Base-by-base conservation (phyloP, 805 yeast species). In the Nadsonia fulvescens region DNA sequence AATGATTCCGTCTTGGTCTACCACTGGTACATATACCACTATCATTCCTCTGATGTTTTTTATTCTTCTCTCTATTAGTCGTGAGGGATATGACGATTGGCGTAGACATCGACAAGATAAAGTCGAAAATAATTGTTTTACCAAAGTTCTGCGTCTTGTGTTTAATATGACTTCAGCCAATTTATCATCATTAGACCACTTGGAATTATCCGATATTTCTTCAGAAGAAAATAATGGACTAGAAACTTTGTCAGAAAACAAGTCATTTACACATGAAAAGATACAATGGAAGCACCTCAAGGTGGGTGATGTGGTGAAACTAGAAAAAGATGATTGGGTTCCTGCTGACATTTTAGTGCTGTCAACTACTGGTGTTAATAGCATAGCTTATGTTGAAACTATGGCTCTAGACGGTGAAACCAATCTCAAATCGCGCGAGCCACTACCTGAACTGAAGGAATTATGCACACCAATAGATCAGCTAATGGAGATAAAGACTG, bases 351-450 rank as follows among this genome's bases (percentile, higher is more conserved):
- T 89, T 3, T 45, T 89, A 2, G 39, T 89, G 3, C 43, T 89
- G 21, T 63, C 83, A 1, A 67, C 81, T 3, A 63, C 63, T 26
- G 70, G 70, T 4, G 47, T 49, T 19, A 66, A 69, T 19, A 63
- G 62, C 34, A 36, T 37, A 29, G 82, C 74, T 20, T 78, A 67
- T 36, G 70, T 83, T 11, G 99, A 89, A 47, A 89, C 99, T 1
- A 82, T 86, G 86, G 98, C 93, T 1, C 58, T 89, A 25, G 98
- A 89, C 50, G 99, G 99, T 26, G 98, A 89, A 49, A 89, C 96
- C 0, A 86, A 82, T 44, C 56, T 89, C 33, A 89, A 89, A 47
- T 61, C 77, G 5, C 70, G 67, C 38, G 52, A 54, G 11, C 77
- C 93, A 0, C 75, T 72, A 34, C 56, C 62, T 2, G 77, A 70